A percentile compares a stretch with the other conserved stretches of the same genome.
phyloP scores from a whole-genome alignment of 2,329 filamentous ascomycete genomes.

The Monosporascus sp. region DNA sequence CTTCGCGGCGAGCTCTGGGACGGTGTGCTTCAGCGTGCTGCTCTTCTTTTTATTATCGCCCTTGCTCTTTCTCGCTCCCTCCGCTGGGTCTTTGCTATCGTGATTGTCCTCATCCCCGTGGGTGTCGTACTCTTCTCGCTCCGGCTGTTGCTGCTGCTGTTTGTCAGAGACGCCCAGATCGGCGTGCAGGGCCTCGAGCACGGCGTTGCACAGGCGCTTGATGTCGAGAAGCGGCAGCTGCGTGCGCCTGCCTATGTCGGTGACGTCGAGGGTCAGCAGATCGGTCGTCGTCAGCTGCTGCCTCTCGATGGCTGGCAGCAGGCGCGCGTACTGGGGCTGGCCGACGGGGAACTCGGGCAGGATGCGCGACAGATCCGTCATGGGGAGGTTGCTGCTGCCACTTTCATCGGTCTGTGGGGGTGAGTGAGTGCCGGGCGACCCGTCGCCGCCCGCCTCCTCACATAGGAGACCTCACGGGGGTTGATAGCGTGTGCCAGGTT shows the following conservation, averaged over 20 bases:
- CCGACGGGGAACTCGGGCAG: conserved; percentile 72
- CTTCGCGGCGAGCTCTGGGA: conserved; percentile 30
- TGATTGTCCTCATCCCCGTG: neutral
- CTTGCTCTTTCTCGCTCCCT: conserved; percentile 10
- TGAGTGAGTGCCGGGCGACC: too few relatives aligned
- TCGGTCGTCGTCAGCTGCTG: conserved; percentile 74
- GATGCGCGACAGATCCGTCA: conserved; percentile 82
- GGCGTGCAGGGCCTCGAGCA: conserved; percentile 61
- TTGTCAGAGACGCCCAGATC: conserved; percentile 42
- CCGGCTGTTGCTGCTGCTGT: neutral
- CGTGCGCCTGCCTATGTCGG: conserved; percentile 81
- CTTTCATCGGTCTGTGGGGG: too few relatives aligned
- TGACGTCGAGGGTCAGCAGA: conserved; percentile 74
- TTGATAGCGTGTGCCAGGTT: too few relatives aligned
- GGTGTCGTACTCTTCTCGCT: neutral
- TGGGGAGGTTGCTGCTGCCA: conserved; percentile 33
- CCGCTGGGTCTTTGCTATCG: neutral
- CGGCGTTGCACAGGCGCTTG: conserved; percentile 62
- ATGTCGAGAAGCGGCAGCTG: conserved; percentile 76
- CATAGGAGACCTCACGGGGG: too few relatives aligned
- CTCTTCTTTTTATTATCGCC: neutral
- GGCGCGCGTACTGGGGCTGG: conserved; percentile 55
- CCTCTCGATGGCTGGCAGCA: conserved; percentile 75
- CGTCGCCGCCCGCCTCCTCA: neutral
- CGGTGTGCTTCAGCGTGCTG: conserved; percentile 24